Evolutionary conservation across 768 basidiomycete genomes (phyloP).

Genomic region (Crassisporium funariophilum): DNA sequence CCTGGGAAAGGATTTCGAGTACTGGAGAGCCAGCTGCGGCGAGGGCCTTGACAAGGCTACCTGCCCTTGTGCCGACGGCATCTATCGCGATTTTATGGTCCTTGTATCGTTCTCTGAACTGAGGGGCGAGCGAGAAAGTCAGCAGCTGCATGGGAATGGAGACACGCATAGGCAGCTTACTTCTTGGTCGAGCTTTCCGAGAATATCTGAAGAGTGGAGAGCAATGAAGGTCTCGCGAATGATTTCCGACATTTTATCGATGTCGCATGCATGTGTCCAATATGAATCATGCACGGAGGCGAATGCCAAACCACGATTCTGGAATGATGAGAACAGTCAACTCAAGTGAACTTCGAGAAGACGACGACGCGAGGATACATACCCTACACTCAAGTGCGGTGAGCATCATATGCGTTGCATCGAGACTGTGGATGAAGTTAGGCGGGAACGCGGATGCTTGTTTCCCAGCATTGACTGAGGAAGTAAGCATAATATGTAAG

Average conservation of each 20-base stretch:
- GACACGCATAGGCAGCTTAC: constrained; percentile 41
- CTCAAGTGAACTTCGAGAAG: not conserved
- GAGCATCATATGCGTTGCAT: constrained; percentile 98
- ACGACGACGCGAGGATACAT: constrained; percentile 27
- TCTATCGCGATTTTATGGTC: constrained; percentile 66
- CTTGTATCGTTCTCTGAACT: constrained; percentile 81
- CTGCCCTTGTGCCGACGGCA: constrained; percentile 36
- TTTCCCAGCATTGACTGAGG: constrained; percentile 83
- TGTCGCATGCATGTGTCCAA: constrained; percentile 91
- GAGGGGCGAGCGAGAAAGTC: not conserved
- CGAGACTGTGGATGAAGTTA: constrained; percentile 96
- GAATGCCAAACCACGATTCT: constrained; percentile 80
- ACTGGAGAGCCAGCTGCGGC: constrained; percentile 35
- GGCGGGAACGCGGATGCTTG: constrained; percentile 98
- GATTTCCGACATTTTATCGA: constrained; percentile 85
- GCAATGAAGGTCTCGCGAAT: constrained; percentile 95
- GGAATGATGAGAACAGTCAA: constrained; percentile 7
- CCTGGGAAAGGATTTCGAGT: too few relatives aligned
- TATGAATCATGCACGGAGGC: constrained; percentile 99
- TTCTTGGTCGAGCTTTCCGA: constrained; percentile 72
- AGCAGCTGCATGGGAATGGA: not conserved
- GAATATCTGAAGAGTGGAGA: constrained; percentile 86
- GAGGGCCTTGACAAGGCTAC: constrained; percentile 41
- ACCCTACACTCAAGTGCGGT: constrained; percentile 90
- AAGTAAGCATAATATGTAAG: constrained; percentile 18